Conservation (phyloP, 2,329 filamentous ascomycete genomes). For the Ophiostoma sp. region DNA sequence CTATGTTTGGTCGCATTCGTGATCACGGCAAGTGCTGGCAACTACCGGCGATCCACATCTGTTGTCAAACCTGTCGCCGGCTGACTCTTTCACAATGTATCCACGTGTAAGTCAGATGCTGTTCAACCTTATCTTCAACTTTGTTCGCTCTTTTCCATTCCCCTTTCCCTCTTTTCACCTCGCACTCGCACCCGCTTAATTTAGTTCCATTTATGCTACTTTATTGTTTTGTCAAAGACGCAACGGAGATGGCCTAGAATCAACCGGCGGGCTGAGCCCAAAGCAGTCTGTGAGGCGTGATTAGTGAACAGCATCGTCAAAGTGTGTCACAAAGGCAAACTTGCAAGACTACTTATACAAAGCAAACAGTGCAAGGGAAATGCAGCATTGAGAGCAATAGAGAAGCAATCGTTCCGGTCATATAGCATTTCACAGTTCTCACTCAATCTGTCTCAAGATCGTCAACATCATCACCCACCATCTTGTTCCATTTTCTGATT, state of each 20-base stretch:
- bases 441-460: neutral
- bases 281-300: neutral
- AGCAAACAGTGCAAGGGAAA: neutral
- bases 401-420: neutral
- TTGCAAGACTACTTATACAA: neutral
- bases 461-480: neutral
- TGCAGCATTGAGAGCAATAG: neutral
- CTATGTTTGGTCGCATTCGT: no score
- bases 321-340: neutral
- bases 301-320: constrained; percentile 14
- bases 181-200: neutral
- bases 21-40: neutral
- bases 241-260: neutral
- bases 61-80: neutral
- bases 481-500: no score
- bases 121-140: neutral
- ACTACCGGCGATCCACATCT: neutral
- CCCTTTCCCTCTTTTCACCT: neutral
- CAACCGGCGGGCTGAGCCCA: neutral
- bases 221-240: constrained; percentile 1
- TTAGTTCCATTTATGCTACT: neutral
- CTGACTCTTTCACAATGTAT: neutral
- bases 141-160: neutral
- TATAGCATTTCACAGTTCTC: neutral
- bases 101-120: neutral